Evolutionary conservation across 768 basidiomycete genomes (phyloP).

Genomic region (Plicaturopsis crispa): DNA sequence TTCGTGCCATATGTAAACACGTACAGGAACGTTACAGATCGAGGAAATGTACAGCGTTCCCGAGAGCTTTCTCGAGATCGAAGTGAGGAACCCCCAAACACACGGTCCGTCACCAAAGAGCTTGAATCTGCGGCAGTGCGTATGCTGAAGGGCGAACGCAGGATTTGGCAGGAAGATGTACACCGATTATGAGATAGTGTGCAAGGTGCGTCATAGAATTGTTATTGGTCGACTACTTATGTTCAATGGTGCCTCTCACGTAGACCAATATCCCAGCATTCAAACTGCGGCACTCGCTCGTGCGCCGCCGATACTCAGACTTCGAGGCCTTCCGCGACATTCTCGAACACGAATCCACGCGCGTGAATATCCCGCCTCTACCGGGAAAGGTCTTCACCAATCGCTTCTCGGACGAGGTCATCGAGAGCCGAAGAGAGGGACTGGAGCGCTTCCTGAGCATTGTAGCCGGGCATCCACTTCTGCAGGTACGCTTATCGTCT

Average conservation of each 20-base stretch:
- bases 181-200: conserved; percentile 98
- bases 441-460: conserved; percentile 92
- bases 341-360: conserved; percentile 91
- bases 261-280: conserved; percentile 98
- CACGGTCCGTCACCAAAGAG: conserved; percentile 87
- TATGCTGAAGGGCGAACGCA: conserved; percentile 20
- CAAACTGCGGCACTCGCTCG: conserved; percentile 89
- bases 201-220: conserved; percentile 56
- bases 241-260: not conserved
- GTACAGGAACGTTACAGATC: conserved; percentile 47
- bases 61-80: conserved; percentile 95
- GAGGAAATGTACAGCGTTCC: conserved; percentile 99
- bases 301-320: conserved; percentile 84
- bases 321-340: conserved; percentile 98
- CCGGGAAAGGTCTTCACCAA: conserved; percentile 99
- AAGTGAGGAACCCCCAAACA: conserved; percentile 94
- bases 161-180: conserved; percentile 99
- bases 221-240: conserved; percentile 2
- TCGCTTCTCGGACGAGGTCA: conserved; percentile 95
- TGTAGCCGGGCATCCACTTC: conserved; percentile 92
- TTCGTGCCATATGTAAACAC: conserved; percentile 21
- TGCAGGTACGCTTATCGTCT: conserved; percentile 56
- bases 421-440: conserved; percentile 86
- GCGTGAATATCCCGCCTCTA: conserved; percentile 95
- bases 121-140: not conserved